Evolutionary conservation across 495 filamentous ascomycete species (phyloP), one percentile per base, ranked within the genome.

Genomic region (Arthonia radiata): DNA sequence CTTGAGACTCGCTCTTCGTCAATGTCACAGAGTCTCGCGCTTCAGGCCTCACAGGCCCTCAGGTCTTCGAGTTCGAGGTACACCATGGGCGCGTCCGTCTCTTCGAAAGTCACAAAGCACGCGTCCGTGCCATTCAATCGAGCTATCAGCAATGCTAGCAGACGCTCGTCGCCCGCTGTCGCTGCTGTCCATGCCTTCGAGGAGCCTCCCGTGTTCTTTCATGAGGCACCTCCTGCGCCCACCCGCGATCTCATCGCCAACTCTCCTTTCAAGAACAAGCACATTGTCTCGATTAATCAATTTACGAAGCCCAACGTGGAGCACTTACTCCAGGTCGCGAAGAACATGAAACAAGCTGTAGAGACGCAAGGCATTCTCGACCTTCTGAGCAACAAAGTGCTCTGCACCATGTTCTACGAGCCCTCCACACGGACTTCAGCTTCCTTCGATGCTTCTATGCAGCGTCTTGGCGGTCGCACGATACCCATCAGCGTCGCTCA

Each of bases 371-470:
- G 86, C 29, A 68, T 83, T 15, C 62, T 97, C 34, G 71, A 82
- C 34, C 57, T 91, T 27, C 64, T 97, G 28, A 78, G 72, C 39
- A 80, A 81, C 17, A 67, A 73, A 23, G 54, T 94, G 15, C 62
- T 97, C 15, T 73, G 67, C 54, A 82, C 76, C 1, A 67, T 94
- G 53, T 97, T 97, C 66, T 97, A 76, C 51, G 86, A 97, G 56
- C 83, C 86, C 2, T 93, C 82, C 1, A 97, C 86, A 4, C 66
- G 86, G 17, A 97, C 86, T 7, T 94, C 83, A 10, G 70, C 78
- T 24, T 97, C 86, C 14, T 97, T 97, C 40, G 89, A 97, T 40
- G 70, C 82, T 16, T 89, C 86, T 21, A 97, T 97, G 86, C 82
- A 93, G 57, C 71, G 89, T 9, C 68, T 97, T 5, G 86, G 86